These are phyloP conservation scores for Petunia hybrid DNA, from an alignment of 305 asterid species.

Conservation along the genomic window DNA sequence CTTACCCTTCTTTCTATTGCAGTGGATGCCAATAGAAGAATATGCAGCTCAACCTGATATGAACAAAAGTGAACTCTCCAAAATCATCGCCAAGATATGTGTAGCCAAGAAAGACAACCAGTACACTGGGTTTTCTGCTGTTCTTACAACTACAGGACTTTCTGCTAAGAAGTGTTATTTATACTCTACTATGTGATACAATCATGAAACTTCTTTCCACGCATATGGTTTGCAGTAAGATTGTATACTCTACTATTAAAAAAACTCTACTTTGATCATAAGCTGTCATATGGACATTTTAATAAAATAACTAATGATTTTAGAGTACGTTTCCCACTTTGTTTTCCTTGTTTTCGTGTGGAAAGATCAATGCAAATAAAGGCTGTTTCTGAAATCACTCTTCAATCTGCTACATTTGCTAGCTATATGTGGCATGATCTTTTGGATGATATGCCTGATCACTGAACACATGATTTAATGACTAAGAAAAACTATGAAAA, in stretches of 20 bases:
- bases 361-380: background rate
- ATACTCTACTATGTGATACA: constrained; percentile 26
- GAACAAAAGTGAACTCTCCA: constrained; percentile 31
- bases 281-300: too few species aligned
- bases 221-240: background rate
- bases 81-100: constrained; percentile 36
- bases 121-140: constrained; percentile 38
- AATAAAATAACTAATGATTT: too few species aligned
- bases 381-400: background rate
- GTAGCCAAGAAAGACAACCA: constrained; percentile 25
- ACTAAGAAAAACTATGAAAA: too few species aligned
- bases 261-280: too few species aligned
- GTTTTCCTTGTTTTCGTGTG: background rate
- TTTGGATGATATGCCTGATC: too few species aligned
- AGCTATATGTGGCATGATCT: too few species aligned
- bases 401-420: background rate
- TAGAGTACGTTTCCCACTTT: background rate
- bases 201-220: background rate
- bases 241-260: background rate
- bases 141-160: constrained; percentile 31
- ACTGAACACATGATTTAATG: too few species aligned
- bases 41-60: constrained; percentile 36
- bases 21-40: constrained; percentile 42
- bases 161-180: constrained; percentile 39
- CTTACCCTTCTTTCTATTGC: background rate